These are phyloP conservation scores for Dittrichia graveolens DNA, from an alignment of 129 eudicot genomes.

Conservation along the genomic window DNA sequence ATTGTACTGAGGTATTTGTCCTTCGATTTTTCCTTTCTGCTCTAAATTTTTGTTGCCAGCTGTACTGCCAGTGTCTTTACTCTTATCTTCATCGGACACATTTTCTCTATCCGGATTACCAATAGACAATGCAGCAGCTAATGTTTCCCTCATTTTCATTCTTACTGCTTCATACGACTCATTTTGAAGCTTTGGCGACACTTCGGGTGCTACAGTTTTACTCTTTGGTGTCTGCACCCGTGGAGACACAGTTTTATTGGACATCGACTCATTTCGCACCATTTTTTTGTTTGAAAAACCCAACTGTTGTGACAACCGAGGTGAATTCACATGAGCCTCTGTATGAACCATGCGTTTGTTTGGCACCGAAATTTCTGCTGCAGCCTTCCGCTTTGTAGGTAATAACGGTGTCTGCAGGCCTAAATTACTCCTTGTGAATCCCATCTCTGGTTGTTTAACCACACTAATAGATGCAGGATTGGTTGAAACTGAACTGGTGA, in stretches of 20 bases:
- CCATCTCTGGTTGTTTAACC: slow-evolving; percentile 28
- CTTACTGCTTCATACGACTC: slow-evolving; percentile 62
- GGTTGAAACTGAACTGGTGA: slow-evolving; percentile 37
- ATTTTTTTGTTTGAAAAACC: slow-evolving; percentile 44
- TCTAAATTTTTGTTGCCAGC: slow-evolving; percentile 5
- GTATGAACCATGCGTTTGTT: slow-evolving; percentile 49
- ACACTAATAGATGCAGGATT: slow-evolving; percentile 30
- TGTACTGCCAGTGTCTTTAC: slow-evolving; percentile 8
- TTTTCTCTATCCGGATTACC: slow-evolving; percentile 44
- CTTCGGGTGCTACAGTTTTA: slow-evolving; percentile 34
- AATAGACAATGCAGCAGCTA: slow-evolving; percentile 74
- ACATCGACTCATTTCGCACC: slow-evolving; percentile 44
- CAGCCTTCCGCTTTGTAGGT: slow-evolving; percentile 62
- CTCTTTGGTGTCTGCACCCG: slow-evolving; percentile 50
- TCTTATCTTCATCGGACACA: slow-evolving; percentile 37
- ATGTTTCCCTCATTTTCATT: slow-evolving; percentile 80
- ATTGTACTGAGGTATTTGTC: slow-evolving; percentile 43
- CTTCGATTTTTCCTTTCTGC: slow-evolving; percentile 32
- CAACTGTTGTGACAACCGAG: slow-evolving; percentile 32
- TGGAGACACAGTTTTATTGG: slow-evolving; percentile 44
- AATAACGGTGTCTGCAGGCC: slow-evolving; percentile 38
- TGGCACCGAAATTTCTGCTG: slow-evolving; percentile 33
- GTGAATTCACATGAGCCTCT: slow-evolving; percentile 21
- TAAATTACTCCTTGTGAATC: slow-evolving; percentile 22
- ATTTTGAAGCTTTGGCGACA: slow-evolving; percentile 41